Base-by-base conservation (phyloP, 345 rosid species). In the Isatis tinctoria region DNA sequence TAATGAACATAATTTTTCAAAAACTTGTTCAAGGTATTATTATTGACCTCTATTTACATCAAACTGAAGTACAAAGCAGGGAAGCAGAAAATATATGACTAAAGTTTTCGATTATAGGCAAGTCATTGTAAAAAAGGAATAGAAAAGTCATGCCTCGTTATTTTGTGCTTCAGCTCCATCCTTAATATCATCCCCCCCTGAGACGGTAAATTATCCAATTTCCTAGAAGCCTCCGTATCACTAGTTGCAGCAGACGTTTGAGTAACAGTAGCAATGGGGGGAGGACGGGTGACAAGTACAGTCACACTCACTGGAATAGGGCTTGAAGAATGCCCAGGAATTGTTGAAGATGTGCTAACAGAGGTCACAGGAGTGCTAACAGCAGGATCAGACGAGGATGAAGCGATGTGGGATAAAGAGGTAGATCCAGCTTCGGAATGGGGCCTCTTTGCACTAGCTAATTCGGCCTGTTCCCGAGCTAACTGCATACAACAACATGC, bases 401-500 rank as follows among this genome's bases (percentile, higher is more conserved):
- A 79, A 71, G 89, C 64, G 57, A 73, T 49, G 18, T 84, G 75
- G 45, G 71, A 80, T 65, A 72, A 82, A 79, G 90, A 61, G 72
- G 83, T 72, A 27, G 79, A 77, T 59, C 82, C 87, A 66, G 73
- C 30, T 74, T 80, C 87, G 3, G 82, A 65, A 27, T 57, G 85
- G 58, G 81, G 39, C 68, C 72, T 84, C 70, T 85, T 85, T 70
- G 74, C 79, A 77, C 73, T 84, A 69, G 82, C 82, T 68, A 73
- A 75, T 64, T 84, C 85, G 20, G 98, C 96, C 65, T 86, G 97
- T 80, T 95, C 98, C 61, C 98, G 92, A n/a, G n/a, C n/a, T n/a
- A n/a, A n/a, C n/a, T n/a, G 86, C 81, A 85, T 67, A 56, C 64
- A 76, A 61, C 10, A 79, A 60, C 41, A 65, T 73, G 43, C 70